Conservation (phyloP, 2,329 filamentous ascomycete species). For the Aspergillus brunneoviolaceus region DNA sequence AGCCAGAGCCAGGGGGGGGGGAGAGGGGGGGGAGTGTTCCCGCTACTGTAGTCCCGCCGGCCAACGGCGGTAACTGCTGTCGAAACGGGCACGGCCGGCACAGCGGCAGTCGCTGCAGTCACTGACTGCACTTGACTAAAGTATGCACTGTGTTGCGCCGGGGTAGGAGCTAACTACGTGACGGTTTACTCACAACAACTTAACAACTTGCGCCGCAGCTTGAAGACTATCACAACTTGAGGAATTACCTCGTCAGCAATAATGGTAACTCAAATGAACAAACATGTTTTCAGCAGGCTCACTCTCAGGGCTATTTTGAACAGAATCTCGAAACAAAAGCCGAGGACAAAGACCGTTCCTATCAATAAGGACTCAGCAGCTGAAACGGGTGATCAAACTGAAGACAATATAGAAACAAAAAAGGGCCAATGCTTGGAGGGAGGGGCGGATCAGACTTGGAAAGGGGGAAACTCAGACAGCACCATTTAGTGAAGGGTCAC, state of each 20-base stretch:
- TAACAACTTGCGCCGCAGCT: not conserved
- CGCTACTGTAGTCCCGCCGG: slow-evolving; percentile 4
- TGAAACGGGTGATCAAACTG: not conserved
- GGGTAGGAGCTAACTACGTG: not conserved
- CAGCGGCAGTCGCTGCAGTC: not conserved
- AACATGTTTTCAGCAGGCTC: not conserved
- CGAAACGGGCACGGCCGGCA: not conserved
- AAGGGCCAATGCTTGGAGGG: not conserved
- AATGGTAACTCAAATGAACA: not conserved
- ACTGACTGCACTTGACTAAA: too few relatives aligned
- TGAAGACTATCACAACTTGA: not conserved
- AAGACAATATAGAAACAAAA: not conserved
- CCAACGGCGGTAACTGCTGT: slow-evolving; percentile 11
- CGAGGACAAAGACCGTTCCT: not conserved
- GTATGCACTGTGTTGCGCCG: not conserved
- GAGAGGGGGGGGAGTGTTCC: not conserved
- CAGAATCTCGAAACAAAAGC: not conserved
- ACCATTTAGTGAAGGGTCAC: not conserved
- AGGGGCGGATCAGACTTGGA: not conserved
- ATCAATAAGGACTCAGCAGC: not conserved
- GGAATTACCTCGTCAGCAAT: not conserved
- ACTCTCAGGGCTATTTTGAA: not conserved
- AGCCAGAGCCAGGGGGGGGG: not conserved
- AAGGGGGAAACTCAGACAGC: not conserved
- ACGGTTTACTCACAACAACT: not conserved